Conservation (phyloP, 805 yeast genomes). For the Suhomyces vadensis region DNA sequence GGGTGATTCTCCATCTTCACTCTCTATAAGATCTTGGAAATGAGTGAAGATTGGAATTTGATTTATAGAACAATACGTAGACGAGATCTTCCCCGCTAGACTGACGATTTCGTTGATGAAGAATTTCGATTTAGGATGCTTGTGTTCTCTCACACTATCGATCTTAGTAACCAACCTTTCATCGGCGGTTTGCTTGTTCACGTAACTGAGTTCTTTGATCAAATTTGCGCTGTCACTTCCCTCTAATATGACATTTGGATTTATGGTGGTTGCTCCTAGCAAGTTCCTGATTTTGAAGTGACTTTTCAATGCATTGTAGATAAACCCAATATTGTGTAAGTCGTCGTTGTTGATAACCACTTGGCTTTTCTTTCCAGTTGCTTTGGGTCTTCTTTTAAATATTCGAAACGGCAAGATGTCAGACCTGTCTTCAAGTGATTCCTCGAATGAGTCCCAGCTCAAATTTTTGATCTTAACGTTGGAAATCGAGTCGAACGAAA, state of each 20-base stretch:
- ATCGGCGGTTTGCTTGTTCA: background rate
- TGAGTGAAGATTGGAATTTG: constrained; percentile 20
- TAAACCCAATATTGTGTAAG: constrained; percentile 32
- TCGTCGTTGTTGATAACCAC: constrained; percentile 24
- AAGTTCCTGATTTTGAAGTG: constrained; percentile 35
- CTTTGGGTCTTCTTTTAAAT: constrained; percentile 14
- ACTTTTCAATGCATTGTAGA: constrained; percentile 31
- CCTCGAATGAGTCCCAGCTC: constrained; percentile 24
- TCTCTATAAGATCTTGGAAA: constrained; percentile 22
- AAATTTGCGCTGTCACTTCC: constrained; percentile 18
- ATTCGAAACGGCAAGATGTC: constrained; percentile 23
- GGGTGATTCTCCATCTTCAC: constrained; percentile 11
- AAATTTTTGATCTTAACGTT: constrained; percentile 24
- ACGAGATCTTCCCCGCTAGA: constrained; percentile 26
- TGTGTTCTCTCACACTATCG: background rate
- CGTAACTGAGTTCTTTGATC: constrained; percentile 13
- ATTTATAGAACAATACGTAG: constrained; percentile 21
- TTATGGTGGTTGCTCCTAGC: constrained; percentile 25
- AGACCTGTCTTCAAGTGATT: constrained; percentile 28
- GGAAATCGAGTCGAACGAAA: constrained; percentile 32
- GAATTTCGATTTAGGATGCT: constrained; percentile 17
- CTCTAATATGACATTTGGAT: constrained; percentile 9
- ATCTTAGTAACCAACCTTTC: constrained; percentile 13
- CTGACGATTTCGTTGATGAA: constrained; percentile 27
- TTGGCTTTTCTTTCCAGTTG: constrained; percentile 2